A percentile compares a stretch with the other conserved stretches of the same genome.
Conservation (phyloP, 192 early-diverging fungal species). For the Funneliformis geosporum region DNA sequence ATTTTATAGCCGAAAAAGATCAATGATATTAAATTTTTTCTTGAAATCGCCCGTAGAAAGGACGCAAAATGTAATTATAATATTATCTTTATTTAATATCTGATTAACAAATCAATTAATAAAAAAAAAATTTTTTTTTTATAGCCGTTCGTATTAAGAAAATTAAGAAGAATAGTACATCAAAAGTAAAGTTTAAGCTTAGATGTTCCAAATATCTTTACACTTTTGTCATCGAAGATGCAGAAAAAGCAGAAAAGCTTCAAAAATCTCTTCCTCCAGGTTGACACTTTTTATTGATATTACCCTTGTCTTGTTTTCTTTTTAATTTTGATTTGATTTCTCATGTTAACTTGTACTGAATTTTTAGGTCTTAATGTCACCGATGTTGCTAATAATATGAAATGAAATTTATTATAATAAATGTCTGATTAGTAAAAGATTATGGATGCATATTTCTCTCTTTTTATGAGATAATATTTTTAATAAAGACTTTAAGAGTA, state of each 20-base stretch:
- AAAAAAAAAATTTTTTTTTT: conserved; percentile 11
- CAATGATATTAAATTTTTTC: conserved; percentile 97
- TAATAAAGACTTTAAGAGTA: no score
- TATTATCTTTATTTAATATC: background rate
- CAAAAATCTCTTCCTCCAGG: conserved; percentile 93
- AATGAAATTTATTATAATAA: background rate
- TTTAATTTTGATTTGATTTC: background rate
- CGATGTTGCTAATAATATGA: conserved; percentile 2
- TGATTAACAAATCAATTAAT: background rate
- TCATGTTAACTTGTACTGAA: background rate
- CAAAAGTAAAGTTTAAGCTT: conserved; percentile 97
- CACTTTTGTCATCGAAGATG: conserved; percentile 94
- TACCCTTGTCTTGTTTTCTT: background rate
- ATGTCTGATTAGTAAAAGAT: background rate
- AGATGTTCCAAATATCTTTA: conserved; percentile 98
- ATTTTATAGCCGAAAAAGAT: conserved; percentile 89
- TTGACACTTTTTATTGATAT: conserved; percentile 36
- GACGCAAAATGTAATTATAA: conserved; percentile 78
- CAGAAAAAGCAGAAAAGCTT: conserved; percentile 94
- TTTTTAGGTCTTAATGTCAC: conserved; percentile 22
- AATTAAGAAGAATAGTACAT: conserved; percentile 91
- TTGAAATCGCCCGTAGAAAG: conserved; percentile 93
- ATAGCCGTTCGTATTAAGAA: conserved; percentile 92
- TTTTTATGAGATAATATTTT: no score
- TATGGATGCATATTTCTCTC: background rate